These are phyloP conservation scores for Mortierella claussenii DNA, from an alignment of 192 early-diverging fungal species.

Conservation along the genomic window DNA sequence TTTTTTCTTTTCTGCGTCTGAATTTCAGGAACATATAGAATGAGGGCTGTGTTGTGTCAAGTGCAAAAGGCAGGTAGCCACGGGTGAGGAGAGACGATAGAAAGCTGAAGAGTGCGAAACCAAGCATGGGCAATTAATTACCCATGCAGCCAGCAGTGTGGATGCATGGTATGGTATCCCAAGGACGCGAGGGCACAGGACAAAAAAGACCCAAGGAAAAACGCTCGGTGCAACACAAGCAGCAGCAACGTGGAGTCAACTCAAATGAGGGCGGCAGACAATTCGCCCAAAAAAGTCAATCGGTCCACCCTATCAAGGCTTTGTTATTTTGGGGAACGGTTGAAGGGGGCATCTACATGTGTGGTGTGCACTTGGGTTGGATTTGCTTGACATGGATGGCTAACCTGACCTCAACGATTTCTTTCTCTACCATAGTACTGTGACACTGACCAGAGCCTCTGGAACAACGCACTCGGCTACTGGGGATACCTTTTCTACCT, in stretches of 20 bases:
- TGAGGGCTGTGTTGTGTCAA: too few species aligned
- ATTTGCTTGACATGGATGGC: too few species aligned
- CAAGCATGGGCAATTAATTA: too few species aligned
- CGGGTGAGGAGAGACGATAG: too few species aligned
- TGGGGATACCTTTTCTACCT: slow-evolving; percentile 91
- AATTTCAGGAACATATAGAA: too few species aligned
- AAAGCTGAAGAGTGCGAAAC: too few species aligned
- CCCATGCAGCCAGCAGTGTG: too few species aligned
- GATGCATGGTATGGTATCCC: too few species aligned
- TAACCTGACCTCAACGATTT: slow-evolving; percentile 2
- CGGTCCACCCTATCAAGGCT: background rate
- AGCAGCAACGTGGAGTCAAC: background rate
- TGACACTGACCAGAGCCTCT: slow-evolving; percentile 70
- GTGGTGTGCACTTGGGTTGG: too few species aligned
- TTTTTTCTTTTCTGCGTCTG: too few species aligned
- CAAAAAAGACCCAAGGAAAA: background rate
- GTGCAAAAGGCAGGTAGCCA: too few species aligned
- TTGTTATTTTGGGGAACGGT: slow-evolving; percentile 12
- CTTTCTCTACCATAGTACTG: slow-evolving; percentile 60
- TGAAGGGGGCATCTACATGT: background rate
- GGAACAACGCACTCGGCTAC: slow-evolving; percentile 79
- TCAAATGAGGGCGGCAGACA: slow-evolving; percentile 1
- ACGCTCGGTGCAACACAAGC: background rate
- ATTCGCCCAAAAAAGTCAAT: slow-evolving; percentile 31
- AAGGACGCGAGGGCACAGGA: background rate